Percentiles rank a stretch among this genome's conserved stretches.
These are phyloP conservation scores for Quercus rubra DNA, from an alignment of 306 rosid species.

Conservation along the genomic window DNA sequence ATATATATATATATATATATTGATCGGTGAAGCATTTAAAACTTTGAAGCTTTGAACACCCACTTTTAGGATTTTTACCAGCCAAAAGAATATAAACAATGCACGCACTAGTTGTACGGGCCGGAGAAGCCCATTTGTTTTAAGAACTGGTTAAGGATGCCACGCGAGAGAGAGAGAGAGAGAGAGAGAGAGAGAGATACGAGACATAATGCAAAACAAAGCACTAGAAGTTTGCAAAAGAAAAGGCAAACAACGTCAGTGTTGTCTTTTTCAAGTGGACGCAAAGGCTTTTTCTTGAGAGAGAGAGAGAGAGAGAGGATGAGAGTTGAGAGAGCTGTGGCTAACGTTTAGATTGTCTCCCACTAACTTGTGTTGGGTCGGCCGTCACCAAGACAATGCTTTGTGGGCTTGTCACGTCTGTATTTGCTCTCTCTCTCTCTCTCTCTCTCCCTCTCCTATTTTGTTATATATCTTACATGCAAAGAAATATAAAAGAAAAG, in stretches of 20 bases:
- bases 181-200: not conserved
- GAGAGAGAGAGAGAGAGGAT: not conserved
- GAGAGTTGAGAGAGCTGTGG: conserved; percentile 13
- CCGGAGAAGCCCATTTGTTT: conserved; percentile 19
- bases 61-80: conserved; percentile 15
- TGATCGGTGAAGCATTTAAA: conserved; percentile 4
- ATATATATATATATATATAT: no score
- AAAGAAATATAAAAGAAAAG: not conserved
- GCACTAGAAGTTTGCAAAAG: conserved; percentile 27
- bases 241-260: conserved; percentile 43
- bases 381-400: conserved; percentile 53
- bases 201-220: conserved; percentile 27
- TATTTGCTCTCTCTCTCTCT: conserved; percentile 9
- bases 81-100: conserved; percentile 22
- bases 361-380: conserved; percentile 68
- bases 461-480: not conserved
- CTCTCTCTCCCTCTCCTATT: not conserved
- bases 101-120: conserved; percentile 36
- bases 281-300: not conserved
- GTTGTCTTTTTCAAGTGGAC: conserved; percentile 25
- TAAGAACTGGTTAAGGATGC: conserved; percentile 13
- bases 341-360: conserved; percentile 50
- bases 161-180: not conserved
- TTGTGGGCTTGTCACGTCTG: conserved; percentile 50
- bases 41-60: conserved; percentile 13